A percentile compares a stretch with the other conserved stretches of the same genome.
Evolutionary conservation across 257 asterid genomes (phyloP).

Genomic region (Rhazya stricta): DNA sequence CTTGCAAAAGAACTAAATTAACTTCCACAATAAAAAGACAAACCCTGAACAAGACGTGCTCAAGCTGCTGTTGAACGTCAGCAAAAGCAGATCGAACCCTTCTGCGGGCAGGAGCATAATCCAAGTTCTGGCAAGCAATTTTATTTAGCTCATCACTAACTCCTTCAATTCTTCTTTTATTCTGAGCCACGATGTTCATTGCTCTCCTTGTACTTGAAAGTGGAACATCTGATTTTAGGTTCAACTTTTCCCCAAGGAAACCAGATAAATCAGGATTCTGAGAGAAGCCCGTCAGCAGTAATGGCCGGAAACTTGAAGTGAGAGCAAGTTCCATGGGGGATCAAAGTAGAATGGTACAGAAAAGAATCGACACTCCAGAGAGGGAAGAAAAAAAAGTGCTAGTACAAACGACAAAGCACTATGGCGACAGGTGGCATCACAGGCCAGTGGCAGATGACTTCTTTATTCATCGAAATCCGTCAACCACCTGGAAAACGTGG

Average conservation of each 20-base stretch:
- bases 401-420: not conserved
- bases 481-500: too few species aligned
- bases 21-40: not conserved
- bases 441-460: too few species aligned
- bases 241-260: slow-evolving; percentile 17
- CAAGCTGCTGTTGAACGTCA: slow-evolving; percentile 62
- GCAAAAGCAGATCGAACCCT: slow-evolving; percentile 86
- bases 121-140: slow-evolving; percentile 87
- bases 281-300: slow-evolving; percentile 24
- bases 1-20: not conserved
- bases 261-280: slow-evolving; percentile 23
- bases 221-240: slow-evolving; percentile 15
- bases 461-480: too few species aligned
- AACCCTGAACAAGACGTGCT: slow-evolving; percentile 86
- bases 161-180: slow-evolving; percentile 59
- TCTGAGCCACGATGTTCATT: slow-evolving; percentile 46
- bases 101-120: slow-evolving; percentile 84
- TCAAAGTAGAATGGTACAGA: slow-evolving; percentile 3
- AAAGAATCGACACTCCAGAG: not conserved
- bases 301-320: slow-evolving; percentile 38
- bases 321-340: slow-evolving; percentile 45
- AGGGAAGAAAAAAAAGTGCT: not conserved
- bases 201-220: slow-evolving; percentile 16
- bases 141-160: slow-evolving; percentile 71
- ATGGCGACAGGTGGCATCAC: not conserved